phyloP scores from a whole-genome alignment of 768 basidiomycete genomes.

The Boletus patriciae region DNA sequence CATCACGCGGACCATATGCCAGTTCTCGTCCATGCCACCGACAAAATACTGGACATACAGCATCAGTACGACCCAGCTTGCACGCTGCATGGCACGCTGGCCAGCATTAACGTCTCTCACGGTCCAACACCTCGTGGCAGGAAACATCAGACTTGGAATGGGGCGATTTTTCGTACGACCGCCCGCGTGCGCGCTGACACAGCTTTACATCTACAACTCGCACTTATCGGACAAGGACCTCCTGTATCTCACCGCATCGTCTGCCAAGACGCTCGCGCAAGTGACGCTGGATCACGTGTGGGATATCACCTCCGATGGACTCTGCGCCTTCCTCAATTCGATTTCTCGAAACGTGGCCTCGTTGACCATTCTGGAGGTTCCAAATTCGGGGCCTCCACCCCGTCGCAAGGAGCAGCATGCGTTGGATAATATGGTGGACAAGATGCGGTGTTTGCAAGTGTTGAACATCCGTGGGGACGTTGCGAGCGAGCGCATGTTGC shows the following conservation, averaged over 20 bases:
- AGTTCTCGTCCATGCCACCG: too few species aligned
- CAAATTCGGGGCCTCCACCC: too few species aligned
- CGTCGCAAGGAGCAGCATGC: not conserved
- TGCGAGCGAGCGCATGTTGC: not conserved
- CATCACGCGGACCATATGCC: not conserved
- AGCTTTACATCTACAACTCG: not conserved
- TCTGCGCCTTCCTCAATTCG: not conserved
- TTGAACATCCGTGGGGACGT: not conserved
- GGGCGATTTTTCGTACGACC: not conserved
- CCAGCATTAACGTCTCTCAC: not conserved
- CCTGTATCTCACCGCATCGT: not conserved
- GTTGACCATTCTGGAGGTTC: not conserved
- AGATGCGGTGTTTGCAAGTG: not conserved
- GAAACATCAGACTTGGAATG: not conserved
- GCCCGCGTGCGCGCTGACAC: constrained; percentile 2
- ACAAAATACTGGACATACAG: not conserved
- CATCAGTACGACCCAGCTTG: not conserved
- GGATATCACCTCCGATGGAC: too few species aligned
- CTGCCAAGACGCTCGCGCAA: not conserved
- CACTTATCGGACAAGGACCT: not conserved
- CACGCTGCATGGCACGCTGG: not conserved
- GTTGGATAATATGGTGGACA: not conserved
- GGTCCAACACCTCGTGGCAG: not conserved
- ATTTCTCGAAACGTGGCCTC: constrained; percentile 1
- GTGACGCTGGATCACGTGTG: not conserved